Base-by-base conservation (phyloP, 1,284 basidiomycete species). In the Cutaneotrichosporon spelunceum region DNA sequence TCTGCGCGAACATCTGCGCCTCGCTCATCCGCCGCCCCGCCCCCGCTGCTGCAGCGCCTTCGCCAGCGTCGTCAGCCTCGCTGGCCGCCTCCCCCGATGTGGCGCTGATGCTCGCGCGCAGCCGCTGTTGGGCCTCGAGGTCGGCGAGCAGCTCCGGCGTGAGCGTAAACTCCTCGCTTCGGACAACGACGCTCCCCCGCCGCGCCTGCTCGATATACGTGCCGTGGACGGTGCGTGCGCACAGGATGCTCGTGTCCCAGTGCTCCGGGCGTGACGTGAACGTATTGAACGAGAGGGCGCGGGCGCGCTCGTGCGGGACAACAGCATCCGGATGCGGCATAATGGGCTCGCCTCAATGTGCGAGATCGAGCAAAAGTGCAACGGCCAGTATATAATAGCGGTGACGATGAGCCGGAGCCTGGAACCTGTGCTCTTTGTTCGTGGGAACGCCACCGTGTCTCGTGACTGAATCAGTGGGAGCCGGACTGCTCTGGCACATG, bases 121-220 rank as follows among this genome's bases (percentile, higher is more conserved):
- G 45, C 45, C 45, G 21, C 23, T 26, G 23, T 24, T 48, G 45
- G 11, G 45, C 45, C 13, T 48, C 45, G 11, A 48, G 45, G 14
- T 48, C 45, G 45, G 45, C 45, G 8, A 48, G 23, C 23, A 48
- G 23, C 5, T 24, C 45, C 2, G 45, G 45, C 21, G 45, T 48
- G 23, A 48, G 24, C 14, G 45, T 48, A 16, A 48, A 48, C 45
- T 48, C 45, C 45, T 48, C 45, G 45, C 24, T 48, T 21, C 45
- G 45, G 3, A 48, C 23, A 11, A 48, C 45, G 9, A 11, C 11
- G 7, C 26, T 24, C 23, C 45, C 21, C 7, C 45, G 45, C 26
- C 45, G 45, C 45, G 45, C 45, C 23, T 48, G 45, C 45, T 48
- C 45, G 45, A 48, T 48, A 23, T 48, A 48, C 45, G 45, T 48